Percentiles rank a stretch among this genome's conserved stretches.
Evolutionary conservation across 139 green algal genomes (phyloP).

Genomic region (Tetraselmis chui): DNA sequence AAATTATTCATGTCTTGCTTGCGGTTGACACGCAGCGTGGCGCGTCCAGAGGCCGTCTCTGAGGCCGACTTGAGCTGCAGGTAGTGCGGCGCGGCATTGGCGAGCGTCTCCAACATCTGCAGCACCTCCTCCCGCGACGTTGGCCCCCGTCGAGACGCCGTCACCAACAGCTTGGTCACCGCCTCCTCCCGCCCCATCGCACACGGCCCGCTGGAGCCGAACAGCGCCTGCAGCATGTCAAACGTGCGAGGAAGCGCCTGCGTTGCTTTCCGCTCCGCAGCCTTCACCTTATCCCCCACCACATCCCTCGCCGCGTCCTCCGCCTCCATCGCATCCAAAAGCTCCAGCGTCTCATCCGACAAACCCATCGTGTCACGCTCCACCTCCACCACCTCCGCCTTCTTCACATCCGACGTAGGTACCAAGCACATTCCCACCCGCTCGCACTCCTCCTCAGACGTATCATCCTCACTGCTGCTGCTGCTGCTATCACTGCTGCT

Average conservation of each 20-base stretch:
- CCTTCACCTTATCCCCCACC: background rate
- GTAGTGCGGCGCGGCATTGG: background rate
- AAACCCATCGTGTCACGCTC: background rate
- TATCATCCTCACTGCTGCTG: background rate
- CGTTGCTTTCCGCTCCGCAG: background rate
- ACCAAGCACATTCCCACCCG: background rate
- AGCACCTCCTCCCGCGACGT: background rate
- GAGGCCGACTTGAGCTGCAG: background rate
- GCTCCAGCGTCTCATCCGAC: background rate
- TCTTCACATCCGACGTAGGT: background rate
- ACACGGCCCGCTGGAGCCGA: background rate
- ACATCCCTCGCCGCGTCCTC: background rate
- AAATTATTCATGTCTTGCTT: background rate
- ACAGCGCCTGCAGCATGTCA: background rate
- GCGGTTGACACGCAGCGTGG: background rate
- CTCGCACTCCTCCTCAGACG: background rate
- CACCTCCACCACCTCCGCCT: background rate
- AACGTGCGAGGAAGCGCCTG: background rate
- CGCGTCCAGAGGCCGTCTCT: background rate
- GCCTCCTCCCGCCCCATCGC: background rate
- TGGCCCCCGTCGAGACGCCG: background rate
- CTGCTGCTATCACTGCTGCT: background rate
- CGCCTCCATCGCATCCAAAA: background rate
- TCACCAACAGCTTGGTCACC: background rate
- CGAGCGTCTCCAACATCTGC: background rate